phyloP scores from a whole-genome alignment of 2,329 filamentous ascomycete genomes.

The Anthostomella pinea region DNA sequence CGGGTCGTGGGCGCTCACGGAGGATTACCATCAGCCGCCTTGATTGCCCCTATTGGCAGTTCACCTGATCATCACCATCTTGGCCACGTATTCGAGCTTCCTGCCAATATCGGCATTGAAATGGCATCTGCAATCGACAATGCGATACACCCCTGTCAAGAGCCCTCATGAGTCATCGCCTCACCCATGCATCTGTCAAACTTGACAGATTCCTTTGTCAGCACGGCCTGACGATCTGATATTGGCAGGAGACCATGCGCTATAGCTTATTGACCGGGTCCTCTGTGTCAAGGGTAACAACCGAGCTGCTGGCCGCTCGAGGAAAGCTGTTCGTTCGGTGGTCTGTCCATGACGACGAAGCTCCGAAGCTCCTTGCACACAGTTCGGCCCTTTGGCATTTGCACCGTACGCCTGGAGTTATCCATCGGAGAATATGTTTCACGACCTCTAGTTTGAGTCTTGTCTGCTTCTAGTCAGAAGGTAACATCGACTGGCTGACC shows the following conservation, averaged over 20 bases:
- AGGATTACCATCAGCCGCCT: background rate
- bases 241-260: background rate
- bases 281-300: background rate
- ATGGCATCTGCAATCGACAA: background rate
- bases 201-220: background rate
- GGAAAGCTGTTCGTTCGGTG: conserved; percentile 1
- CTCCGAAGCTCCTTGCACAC: too few species aligned
- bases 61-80: background rate
- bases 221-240: background rate
- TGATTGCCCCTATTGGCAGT: too few species aligned
- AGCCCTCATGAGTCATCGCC: background rate
- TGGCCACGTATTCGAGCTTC: too few species aligned
- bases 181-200: conserved; percentile 1
- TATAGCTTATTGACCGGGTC: conserved; percentile 2
- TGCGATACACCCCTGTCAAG: background rate
- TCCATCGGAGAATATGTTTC: too few species aligned
- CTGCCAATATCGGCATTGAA: too few species aligned
- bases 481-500: too few species aligned
- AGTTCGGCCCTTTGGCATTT: background rate
- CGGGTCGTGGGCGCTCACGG: background rate
- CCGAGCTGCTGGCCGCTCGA: conserved; percentile 3
- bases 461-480: too few species aligned
- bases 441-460: too few species aligned
- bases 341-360: background rate
- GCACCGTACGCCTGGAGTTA: too few species aligned